phyloP scores from a whole-genome alignment of 1,139 yeast genomes.

The Yamadazyma buinensis region DNA sequence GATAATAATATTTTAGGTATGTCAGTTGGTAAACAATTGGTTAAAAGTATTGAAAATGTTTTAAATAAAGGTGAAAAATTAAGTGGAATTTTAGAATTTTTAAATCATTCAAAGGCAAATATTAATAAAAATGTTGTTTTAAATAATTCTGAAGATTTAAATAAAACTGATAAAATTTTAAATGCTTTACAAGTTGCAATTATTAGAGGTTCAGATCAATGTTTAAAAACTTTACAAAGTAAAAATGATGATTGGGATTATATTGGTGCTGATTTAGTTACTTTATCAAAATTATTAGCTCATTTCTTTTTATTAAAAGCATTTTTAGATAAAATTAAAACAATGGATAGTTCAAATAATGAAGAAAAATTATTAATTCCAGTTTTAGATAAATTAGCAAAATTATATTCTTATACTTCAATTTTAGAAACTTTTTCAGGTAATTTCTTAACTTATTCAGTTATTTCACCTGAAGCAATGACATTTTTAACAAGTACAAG shows the following conservation, averaged over 20 bases:
- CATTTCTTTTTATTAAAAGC: conserved; percentile 35
- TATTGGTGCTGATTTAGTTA: conserved; percentile 57
- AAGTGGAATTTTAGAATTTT: conserved; percentile 35
- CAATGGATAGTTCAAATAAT: conserved; percentile 20
- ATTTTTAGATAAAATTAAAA: conserved; percentile 24
- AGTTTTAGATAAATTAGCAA: conserved; percentile 24
- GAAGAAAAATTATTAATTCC: conserved; percentile 24
- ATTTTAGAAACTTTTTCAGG: conserved; percentile 38
- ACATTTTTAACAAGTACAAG: conserved; percentile 28
- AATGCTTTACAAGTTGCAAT: conserved; percentile 41
- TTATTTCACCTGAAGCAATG: conserved; percentile 32
- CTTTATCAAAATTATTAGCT: conserved; percentile 53
- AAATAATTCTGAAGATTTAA: conserved; percentile 26
- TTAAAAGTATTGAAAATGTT: conserved; percentile 35
- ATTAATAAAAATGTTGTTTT: conserved; percentile 24
- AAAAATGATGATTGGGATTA: conserved; percentile 37
- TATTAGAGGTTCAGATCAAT: conserved; percentile 35
- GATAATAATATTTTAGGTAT: conserved; percentile 47
- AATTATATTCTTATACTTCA: conserved; percentile 26
- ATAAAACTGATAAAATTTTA: conserved; percentile 30
- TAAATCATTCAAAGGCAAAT: conserved; percentile 32
- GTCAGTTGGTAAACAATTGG: conserved; percentile 45
- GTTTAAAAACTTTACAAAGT: conserved; percentile 26
- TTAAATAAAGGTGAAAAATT: conserved; percentile 31
- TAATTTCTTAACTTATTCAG: conserved; percentile 36